Evolutionary conservation across 225 moss, liverwort and hornwort genomes (phyloP).

Genomic region (Asterella californica): DNA sequence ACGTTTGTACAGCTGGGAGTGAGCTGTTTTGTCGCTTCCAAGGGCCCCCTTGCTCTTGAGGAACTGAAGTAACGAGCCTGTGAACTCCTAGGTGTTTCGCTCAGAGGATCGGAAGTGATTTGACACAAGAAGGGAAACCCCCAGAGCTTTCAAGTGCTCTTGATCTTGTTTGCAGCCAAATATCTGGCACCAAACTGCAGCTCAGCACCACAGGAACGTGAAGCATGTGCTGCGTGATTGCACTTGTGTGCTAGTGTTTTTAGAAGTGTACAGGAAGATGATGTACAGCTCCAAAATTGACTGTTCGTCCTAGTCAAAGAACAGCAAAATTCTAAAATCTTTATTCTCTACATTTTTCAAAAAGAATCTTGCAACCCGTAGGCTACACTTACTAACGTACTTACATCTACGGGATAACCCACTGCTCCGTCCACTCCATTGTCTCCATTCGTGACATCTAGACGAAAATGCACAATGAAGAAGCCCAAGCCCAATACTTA

Average conservation of each 20-base stretch:
- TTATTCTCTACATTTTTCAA: neutral
- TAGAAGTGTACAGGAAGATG: neutral
- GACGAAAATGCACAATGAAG: neutral
- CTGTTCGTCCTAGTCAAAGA: neutral
- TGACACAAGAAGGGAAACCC: neutral
- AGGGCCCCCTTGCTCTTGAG: neutral
- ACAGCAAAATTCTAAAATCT: constrained; percentile 12
- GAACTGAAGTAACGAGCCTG: neutral
- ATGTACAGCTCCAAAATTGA: constrained; percentile 13
- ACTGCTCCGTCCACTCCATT: neutral
- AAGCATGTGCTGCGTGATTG: neutral
- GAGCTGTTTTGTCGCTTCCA: neutral
- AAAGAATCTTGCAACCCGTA: constrained; percentile 12
- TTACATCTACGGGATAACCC: constrained; percentile 1
- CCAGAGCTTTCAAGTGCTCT: neutral
- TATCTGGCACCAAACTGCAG: neutral
- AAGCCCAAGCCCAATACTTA: neutral
- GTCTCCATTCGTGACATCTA: neutral
- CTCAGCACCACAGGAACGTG: neutral
- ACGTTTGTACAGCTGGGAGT: neutral
- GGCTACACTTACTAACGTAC: constrained; percentile 5
- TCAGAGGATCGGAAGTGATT: neutral
- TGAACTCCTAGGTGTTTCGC: neutral
- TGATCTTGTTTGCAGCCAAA: neutral
- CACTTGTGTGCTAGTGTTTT: neutral